These are phyloP conservation scores for Tylopilus sp. DNA, from an alignment of 1,284 basidiomycete genomes.

Conservation along the genomic window DNA sequence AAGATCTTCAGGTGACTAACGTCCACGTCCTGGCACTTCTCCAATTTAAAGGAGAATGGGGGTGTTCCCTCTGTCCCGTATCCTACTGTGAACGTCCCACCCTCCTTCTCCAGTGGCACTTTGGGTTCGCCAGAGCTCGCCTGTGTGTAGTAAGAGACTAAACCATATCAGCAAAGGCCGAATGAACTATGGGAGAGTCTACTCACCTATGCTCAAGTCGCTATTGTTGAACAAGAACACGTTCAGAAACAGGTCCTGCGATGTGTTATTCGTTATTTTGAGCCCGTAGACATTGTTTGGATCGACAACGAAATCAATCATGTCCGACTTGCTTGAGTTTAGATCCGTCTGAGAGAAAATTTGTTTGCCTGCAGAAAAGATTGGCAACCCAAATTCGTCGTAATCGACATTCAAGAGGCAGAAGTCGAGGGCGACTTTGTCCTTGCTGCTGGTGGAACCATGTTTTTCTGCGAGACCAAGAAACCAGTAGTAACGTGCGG, in stretches of 20 bases:
- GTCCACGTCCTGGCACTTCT: constrained; percentile 13
- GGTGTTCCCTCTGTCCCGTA: constrained; percentile 12
- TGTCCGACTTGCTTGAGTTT: background rate
- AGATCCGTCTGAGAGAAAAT: background rate
- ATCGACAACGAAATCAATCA: background rate
- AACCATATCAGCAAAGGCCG: background rate
- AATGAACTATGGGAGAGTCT: background rate
- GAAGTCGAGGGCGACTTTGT: background rate
- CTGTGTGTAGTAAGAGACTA: constrained; percentile 17
- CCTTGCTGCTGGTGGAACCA: background rate
- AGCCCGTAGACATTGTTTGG: background rate
- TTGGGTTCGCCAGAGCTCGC: background rate
- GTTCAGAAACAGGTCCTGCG: constrained; percentile 19
- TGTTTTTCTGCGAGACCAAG: background rate
- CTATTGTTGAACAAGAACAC: constrained; percentile 24
- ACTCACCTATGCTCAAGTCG: constrained; percentile 17
- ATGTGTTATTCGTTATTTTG: constrained; percentile 15
- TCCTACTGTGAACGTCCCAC: constrained; percentile 14
- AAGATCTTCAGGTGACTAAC: constrained; percentile 25
- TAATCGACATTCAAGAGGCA: background rate
- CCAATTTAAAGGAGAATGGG: constrained; percentile 9
- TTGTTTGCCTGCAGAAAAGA: background rate
- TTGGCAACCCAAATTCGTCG: background rate
- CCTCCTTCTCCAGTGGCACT: constrained; percentile 6
- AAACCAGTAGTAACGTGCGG: constrained; percentile 3